Evolutionary conservation across 805 yeast genomes (phyloP).

Genomic region (Cyberlindnera mycetangii): DNA sequence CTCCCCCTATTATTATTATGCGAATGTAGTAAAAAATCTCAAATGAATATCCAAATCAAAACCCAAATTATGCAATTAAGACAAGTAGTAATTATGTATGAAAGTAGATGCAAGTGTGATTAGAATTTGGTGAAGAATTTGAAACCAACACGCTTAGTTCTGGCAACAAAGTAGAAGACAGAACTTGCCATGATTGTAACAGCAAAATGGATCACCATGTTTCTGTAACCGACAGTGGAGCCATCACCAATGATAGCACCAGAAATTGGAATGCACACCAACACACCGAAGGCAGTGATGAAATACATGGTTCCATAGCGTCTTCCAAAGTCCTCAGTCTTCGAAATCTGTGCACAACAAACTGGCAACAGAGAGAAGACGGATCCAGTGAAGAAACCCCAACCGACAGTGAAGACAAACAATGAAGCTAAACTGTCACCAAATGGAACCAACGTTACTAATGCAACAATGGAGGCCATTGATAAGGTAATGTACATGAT

Average conservation of each 20-base stretch:
- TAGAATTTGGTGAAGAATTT: constrained; percentile 27
- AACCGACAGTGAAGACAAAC: constrained; percentile 43
- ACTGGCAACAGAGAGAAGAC: constrained; percentile 55
- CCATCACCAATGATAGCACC: constrained; percentile 46
- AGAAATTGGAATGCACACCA: constrained; percentile 47
- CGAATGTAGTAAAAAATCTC: not conserved
- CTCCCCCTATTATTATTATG: not conserved
- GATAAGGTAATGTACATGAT: constrained; percentile 40
- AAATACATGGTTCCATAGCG: constrained; percentile 57
- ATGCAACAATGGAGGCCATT: constrained; percentile 30
- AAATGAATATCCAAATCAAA: not conserved
- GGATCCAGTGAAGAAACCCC: constrained; percentile 55
- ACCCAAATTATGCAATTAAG: not conserved
- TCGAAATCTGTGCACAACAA: constrained; percentile 56
- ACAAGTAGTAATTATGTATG: no score
- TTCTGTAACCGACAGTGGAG: constrained; percentile 32
- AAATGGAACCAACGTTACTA: constrained; percentile 38
- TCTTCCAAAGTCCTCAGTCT: constrained; percentile 49
- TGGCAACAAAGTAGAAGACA: constrained; percentile 40
- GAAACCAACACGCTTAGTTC: constrained; percentile 45
- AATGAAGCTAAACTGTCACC: constrained; percentile 34
- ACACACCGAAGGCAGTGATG: constrained; percentile 52
- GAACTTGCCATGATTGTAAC: constrained; percentile 37
- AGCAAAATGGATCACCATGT: constrained; percentile 34
- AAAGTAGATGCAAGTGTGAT: no score